Evolutionary conservation across 805 yeast species (phyloP), one percentile per base, ranked within the genome.

Genomic region (Pichia cabralensis): DNA sequence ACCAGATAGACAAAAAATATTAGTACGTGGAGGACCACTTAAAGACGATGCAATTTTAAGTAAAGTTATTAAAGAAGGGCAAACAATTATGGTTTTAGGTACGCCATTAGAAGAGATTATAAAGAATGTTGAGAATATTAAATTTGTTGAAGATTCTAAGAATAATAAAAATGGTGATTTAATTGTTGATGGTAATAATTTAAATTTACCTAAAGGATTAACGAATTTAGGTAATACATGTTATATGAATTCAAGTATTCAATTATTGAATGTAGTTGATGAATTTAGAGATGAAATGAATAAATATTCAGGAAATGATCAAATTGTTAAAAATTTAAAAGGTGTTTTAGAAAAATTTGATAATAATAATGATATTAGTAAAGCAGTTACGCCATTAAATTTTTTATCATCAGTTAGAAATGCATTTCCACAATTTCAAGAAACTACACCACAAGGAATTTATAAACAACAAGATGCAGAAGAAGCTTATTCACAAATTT

Each of bases 381-480:
- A 32, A 6, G 61, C 60, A 31, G 56, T 80, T 33, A 70, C 74
- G 35, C 97, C 97, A 14, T 56, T 74, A 28, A 63, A 74, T 27
- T 71, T 89, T 39, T 62, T 92, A 41, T 64, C 74, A 24, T 62
- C 73, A 21, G 63, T 83, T 45, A 75, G 96, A 54, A 61, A 65
- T 31, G 61, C 64, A 13, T 81, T 74, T 52, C 96, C 97, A 2
- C 97, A 92, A 59, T 92, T 92, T 58, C 82, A 80, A 28, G 96
- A 89, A 54, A 72, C 75, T 40, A 80, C 74, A 41, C 38, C 34
- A 12, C 61, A 63, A 20, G 96, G 96, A 1, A 61, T 69, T 37
- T 81, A 71, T 53, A 86, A 84, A 58, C 98, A 92, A 61, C 99
- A 92, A 61, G 99, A 92, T 63, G 98, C 98, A 1, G 99, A 92